Percentiles rank a stretch among this genome's conserved stretches.
Evolutionary conservation across 208 protist species (phyloP).

Genomic region (Kentomonas sorsogonicus): DNA sequence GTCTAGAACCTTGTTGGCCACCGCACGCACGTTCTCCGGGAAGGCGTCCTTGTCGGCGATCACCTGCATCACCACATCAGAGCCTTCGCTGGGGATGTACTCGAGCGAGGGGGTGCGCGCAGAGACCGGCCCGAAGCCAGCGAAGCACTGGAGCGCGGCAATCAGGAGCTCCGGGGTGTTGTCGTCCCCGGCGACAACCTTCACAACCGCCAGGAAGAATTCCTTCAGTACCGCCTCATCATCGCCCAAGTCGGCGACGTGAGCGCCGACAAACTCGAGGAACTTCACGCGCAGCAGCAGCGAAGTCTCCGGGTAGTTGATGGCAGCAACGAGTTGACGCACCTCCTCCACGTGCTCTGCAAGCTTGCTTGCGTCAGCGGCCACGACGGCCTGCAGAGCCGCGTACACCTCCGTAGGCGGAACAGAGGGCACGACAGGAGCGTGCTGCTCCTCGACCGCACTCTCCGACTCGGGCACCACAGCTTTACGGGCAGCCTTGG

Average conservation of each 20-base stretch:
- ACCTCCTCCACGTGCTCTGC: conserved; percentile 50
- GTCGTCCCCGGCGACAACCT: conserved; percentile 68
- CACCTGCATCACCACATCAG: conserved; percentile 87
- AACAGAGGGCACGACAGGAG: conserved; percentile 16
- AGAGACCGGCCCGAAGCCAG: conserved; percentile 66
- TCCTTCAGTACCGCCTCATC: conserved; percentile 51
- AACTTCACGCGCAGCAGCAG: conserved; percentile 72
- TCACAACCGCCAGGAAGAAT: conserved; percentile 45
- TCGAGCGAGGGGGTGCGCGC: conserved; percentile 76
- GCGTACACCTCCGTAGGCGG: conserved; percentile 60
- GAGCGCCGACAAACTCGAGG: conserved; percentile 61
- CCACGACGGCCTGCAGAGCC: conserved; percentile 52
- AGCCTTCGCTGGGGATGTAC: conserved; percentile 78
- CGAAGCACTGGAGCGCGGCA: conserved; percentile 72
- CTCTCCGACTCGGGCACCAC: conserved; percentile 1
- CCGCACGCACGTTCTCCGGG: conserved; percentile 48
- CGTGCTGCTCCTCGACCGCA: conserved; percentile 10
- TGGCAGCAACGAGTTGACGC: conserved; percentile 49
- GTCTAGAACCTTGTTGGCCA: conserved; percentile 67
- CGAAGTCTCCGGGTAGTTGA: conserved; percentile 51
- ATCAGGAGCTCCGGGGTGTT: conserved; percentile 71
- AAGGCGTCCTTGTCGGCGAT: conserved; percentile 80
- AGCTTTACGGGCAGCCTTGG: conserved; percentile 23
- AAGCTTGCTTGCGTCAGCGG: conserved; percentile 37
- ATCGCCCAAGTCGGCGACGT: conserved; percentile 59